Base-by-base conservation (phyloP, 805 yeast species). In the Candida maltosa region DNA sequence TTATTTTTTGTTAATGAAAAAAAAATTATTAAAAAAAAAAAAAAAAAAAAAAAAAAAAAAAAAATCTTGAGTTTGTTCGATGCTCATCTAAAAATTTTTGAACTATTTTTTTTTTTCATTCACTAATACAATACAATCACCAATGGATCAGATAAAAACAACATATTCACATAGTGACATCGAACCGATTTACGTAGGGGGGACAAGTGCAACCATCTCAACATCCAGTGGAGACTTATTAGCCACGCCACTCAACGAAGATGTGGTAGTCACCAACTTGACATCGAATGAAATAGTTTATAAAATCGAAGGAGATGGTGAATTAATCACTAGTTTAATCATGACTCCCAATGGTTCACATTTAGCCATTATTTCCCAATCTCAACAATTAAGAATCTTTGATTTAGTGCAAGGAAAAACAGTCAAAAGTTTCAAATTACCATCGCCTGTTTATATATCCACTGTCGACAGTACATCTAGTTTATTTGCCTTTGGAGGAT, bases 401-500 rank as follows among this genome's bases (percentile, higher is more conserved):
- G 69, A 71, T 39, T 46, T 77, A n/a, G 56, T 58, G 8, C 52
- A 61, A 26, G 62, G 60, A 7, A 25, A 27, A 4, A 52, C 78
- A 36, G 53, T 66, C 38, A 78, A 77, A 50, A 63, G 69, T 11
- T 71, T 73, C 62, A 82, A 76, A 53, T 54, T 84, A 29, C 65
- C 87, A 2, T 82, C 96, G 1, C 96, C 97, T 1, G 83, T 86
- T 2, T 86, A 85, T 56, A 81, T 87, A 8, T 73, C 87, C 29
- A 69, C 83, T 8, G 76, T 76, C 16, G 98, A 93, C 58, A 55
- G 75, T 3, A 87, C 97, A 0, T 82, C 95, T 2, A 79, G 95
- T 3, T 66, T 93, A 24, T 76, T 89, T 51, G 95, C 96, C 14
- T 80, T 93, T 52, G 99, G 99, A 26, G 88, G 95, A 31, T 84